These are phyloP conservation scores for Ophiocordyceps camponoti-leonardi DNA, from an alignment of 2,329 filamentous ascomycete species.

Conservation along the genomic window DNA sequence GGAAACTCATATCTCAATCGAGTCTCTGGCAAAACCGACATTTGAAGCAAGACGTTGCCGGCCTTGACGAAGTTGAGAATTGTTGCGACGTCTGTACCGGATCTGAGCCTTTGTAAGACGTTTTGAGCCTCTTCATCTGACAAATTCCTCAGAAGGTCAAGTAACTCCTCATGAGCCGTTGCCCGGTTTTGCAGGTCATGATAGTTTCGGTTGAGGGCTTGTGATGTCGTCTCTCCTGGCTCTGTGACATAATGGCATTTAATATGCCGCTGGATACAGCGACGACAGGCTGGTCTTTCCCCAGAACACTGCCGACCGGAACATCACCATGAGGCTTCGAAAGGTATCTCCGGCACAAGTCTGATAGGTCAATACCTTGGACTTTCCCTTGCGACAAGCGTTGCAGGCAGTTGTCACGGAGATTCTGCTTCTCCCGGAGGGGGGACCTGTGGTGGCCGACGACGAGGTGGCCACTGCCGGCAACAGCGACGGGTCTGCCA, in stretches of 20 bases:
- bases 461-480: not conserved
- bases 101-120: constrained; percentile 17
- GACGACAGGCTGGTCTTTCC: constrained; percentile 8
- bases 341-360: no score
- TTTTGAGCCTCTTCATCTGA: constrained; percentile 14
- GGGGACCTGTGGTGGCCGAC: not conserved
- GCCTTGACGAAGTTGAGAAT: constrained; percentile 17
- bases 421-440: not conserved
- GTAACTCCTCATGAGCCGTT: constrained; percentile 5
- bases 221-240: constrained; percentile 7
- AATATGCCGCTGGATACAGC: constrained; percentile 4
- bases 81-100: constrained; percentile 12
- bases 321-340: not conserved
- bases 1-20: constrained; percentile 22
- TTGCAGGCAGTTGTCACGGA: not conserved
- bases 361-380: no score
- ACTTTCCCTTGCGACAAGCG: not conserved
- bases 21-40: constrained; percentile 18
- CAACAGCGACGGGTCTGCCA: no score
- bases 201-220: constrained; percentile 5
- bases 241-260: constrained; percentile 6
- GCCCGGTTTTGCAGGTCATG: constrained; percentile 1
- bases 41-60: constrained; percentile 20
- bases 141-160: constrained; percentile 4
- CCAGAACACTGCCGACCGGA: constrained; percentile 9